Percentiles rank a stretch among this genome's conserved stretches.
phyloP scores from a whole-genome alignment of 495 filamentous ascomycete species.

The Podospora appendiculata region DNA sequence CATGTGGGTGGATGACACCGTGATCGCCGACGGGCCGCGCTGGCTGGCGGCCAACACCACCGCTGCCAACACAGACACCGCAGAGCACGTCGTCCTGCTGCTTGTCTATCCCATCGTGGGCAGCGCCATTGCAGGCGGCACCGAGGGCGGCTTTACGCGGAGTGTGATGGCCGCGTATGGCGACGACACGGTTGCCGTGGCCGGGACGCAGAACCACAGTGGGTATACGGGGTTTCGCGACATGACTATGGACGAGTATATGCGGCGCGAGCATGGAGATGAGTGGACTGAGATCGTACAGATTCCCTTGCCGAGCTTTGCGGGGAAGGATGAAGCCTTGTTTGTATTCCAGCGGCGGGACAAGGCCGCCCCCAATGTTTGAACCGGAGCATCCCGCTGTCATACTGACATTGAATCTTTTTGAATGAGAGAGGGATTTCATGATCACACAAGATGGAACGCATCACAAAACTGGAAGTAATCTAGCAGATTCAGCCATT shows the following conservation, averaged over 20 bases:
- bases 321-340: conserved; percentile 49
- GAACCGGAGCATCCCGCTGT: too few species aligned
- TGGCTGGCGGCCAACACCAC: conserved; percentile 23
- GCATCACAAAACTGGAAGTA: too few species aligned
- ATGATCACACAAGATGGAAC: too few species aligned
- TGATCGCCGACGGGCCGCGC: conserved; percentile 35
- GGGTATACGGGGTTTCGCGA: conserved; percentile 55
- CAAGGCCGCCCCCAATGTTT: not conserved
- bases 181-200: conserved; percentile 52
- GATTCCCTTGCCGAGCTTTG: conserved; percentile 44
- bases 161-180: conserved; percentile 42
- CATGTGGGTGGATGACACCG: conserved; percentile 51
- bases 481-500: too few species aligned
- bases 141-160: conserved; percentile 41
- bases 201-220: conserved; percentile 56
- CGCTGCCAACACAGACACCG: not conserved
- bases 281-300: conserved; percentile 35
- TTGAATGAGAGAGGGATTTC: too few species aligned
- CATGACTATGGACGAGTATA: conserved; percentile 47
- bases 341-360: conserved; percentile 38
- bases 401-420: too few species aligned
- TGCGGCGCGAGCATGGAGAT: conserved; percentile 34
- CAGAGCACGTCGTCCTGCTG: conserved; percentile 37
- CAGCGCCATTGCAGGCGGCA: too few species aligned
- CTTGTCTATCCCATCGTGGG: conserved; percentile 56